These are phyloP conservation scores for Pugionium dolabratum DNA, from an alignment of 345 rosid genomes.

Conservation along the genomic window DNA sequence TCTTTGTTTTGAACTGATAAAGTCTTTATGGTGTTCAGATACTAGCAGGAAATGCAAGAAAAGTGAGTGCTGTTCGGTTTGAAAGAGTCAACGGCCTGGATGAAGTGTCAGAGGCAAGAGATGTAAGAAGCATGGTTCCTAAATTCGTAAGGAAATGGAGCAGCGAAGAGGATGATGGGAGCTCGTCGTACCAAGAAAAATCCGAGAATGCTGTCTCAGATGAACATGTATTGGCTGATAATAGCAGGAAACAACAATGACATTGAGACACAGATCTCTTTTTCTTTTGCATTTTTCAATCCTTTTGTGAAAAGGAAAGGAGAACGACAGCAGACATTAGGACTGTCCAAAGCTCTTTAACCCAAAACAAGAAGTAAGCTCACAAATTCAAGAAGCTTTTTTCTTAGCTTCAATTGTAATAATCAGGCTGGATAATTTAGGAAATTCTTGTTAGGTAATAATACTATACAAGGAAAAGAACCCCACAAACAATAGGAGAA, in stretches of 20 bases:
- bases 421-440: too few species aligned
- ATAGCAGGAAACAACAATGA: conserved; percentile 44
- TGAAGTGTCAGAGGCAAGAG: conserved; percentile 53
- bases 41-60: conserved; percentile 94
- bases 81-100: conserved; percentile 63
- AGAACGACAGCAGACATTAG: background rate
- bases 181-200: conserved; percentile 39
- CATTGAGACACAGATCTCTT: background rate
- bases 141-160: conserved; percentile 78
- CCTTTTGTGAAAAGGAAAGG: conserved; percentile 27
- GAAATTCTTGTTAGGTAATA: too few species aligned
- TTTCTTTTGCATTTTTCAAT: conserved; percentile 15
- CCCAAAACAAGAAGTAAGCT: background rate
- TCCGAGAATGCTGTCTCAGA: conserved; percentile 47
- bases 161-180: conserved; percentile 62
- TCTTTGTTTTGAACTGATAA: conserved; percentile 14
- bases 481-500: too few species aligned
- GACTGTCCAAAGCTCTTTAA: too few species aligned
- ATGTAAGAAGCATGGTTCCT: conserved; percentile 72
- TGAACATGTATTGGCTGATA: conserved; percentile 53
- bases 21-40: conserved; percentile 52
- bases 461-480: too few species aligned
- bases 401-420: conserved; percentile 16
- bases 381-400: conserved; percentile 28
- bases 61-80: conserved; percentile 89